phyloP scores from a whole-genome alignment of 176 grass and related monocot species.

The Cenchrus americanus region DNA sequence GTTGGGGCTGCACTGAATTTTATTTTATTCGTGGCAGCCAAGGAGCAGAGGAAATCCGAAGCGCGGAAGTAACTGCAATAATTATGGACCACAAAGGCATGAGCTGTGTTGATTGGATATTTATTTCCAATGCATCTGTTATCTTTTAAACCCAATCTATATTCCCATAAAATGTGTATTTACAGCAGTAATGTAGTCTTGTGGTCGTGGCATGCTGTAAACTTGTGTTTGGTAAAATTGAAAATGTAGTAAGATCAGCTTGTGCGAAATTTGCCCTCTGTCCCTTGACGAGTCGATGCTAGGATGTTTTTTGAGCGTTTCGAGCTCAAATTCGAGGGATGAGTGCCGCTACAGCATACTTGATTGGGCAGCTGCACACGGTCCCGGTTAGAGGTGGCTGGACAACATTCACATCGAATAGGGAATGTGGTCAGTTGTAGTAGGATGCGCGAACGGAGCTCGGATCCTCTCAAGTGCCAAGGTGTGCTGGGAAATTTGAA shows the following conservation, averaged over 20 bases:
- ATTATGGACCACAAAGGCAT: constrained; percentile 28
- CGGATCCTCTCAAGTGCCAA: too few relatives aligned
- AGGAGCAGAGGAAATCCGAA: constrained; percentile 83
- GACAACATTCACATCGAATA: too few relatives aligned
- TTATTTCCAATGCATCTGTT: constrained; percentile 42
- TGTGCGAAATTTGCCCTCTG: constrained; percentile 21
- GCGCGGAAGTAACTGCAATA: constrained; percentile 55
- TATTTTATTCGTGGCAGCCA: constrained; percentile 65
- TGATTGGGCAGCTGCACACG: too few relatives aligned
- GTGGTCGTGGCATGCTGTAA: constrained; percentile 31
- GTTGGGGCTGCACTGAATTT: constrained; percentile 8
- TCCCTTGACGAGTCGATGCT: neutral
- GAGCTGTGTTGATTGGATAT: constrained; percentile 45
- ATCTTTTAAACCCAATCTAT: constrained; percentile 41
- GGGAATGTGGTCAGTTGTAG: too few relatives aligned
- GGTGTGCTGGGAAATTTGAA: too few relatives aligned
- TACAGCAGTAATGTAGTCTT: constrained; percentile 28
- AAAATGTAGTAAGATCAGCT: constrained; percentile 30
- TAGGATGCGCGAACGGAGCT: too few relatives aligned
- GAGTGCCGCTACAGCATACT: too few relatives aligned
- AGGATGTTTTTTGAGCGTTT: neutral
- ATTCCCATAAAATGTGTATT: constrained; percentile 49
- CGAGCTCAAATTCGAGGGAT: too few relatives aligned
- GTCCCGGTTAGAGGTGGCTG: too few relatives aligned
- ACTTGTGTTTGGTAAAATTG: constrained; percentile 39